These are phyloP conservation scores for Cladosporium phlei DNA, from an alignment of 2,329 filamentous ascomycete species.

Conservation along the genomic window DNA sequence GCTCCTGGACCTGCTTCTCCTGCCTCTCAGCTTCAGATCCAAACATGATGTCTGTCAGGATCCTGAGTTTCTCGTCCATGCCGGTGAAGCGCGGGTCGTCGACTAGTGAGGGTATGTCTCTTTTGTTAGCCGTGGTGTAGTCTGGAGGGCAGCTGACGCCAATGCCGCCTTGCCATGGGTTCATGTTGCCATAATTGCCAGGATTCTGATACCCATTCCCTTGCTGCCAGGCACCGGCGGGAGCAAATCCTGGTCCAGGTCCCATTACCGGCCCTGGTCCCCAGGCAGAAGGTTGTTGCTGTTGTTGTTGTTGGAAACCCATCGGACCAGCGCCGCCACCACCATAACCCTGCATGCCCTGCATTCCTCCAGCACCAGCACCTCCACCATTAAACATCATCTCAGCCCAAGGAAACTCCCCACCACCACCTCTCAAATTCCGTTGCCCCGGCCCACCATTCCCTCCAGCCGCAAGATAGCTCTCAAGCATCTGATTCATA, in stretches of 20 bases:
- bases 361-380: constrained; percentile 10
- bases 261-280: too few relatives aligned
- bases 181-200: too few relatives aligned
- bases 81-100: constrained; percentile 1
- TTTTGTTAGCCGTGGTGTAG: too few relatives aligned
- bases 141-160: too few relatives aligned
- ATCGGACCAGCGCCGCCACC: background rate
- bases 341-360: background rate
- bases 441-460: too few relatives aligned
- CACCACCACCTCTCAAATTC: too few relatives aligned
- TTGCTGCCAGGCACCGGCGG: background rate
- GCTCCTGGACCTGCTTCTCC: constrained; percentile 22
- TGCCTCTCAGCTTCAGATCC: constrained; percentile 22
- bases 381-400: background rate
- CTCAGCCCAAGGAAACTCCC: constrained; percentile 5
- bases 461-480: constrained; percentile 2
- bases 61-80: constrained; percentile 12
- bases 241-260: too few relatives aligned
- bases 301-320: too few relatives aligned
- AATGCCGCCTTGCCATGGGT: too few relatives aligned
- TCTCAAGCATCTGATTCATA: constrained; percentile 21
- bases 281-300: too few relatives aligned
- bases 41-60: constrained; percentile 22
- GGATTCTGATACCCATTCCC: background rate
- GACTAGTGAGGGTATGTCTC: too few relatives aligned